Conservation (phyloP, 495 filamentous ascomycete genomes). For the Penicillium taxi region DNA sequence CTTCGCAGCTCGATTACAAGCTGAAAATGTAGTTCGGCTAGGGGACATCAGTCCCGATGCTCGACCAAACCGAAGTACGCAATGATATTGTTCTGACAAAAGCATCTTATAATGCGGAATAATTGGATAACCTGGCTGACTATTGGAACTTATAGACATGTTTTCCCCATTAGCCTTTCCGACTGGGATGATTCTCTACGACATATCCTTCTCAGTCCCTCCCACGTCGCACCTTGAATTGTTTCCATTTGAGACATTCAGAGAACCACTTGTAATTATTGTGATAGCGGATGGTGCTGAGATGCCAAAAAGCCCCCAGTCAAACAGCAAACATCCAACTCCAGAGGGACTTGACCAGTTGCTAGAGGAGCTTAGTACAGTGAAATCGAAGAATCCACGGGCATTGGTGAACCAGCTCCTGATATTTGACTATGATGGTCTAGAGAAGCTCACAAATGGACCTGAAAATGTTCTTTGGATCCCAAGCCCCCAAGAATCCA, state of each 20-base stretch:
- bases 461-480: slow-evolving; percentile 56
- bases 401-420: slow-evolving; percentile 71
- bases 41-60: slow-evolving; percentile 86
- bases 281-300: slow-evolving; percentile 68
- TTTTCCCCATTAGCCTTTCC: slow-evolving; percentile 93
- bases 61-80: slow-evolving; percentile 79
- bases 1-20: slow-evolving; percentile 69
- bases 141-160: slow-evolving; percentile 56
- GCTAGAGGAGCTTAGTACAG: slow-evolving; percentile 51
- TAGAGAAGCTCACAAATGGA: slow-evolving; percentile 34
- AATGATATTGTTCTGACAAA: background rate
- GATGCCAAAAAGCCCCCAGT: slow-evolving; percentile 34
- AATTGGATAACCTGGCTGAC: slow-evolving; percentile 18
- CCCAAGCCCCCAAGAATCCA: slow-evolving; percentile 60
- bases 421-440: slow-evolving; percentile 60
- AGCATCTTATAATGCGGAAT: background rate
- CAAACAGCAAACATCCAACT: slow-evolving; percentile 19
- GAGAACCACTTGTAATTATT: slow-evolving; percentile 72
- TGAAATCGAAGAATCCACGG: slow-evolving; percentile 58
- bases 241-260: slow-evolving; percentile 76
- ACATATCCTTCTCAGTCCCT: slow-evolving; percentile 72
- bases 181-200: slow-evolving; percentile 80
- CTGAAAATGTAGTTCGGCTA: slow-evolving; percentile 76
- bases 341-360: slow-evolving; percentile 52
- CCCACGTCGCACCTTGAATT: slow-evolving; percentile 68